Evolutionary conservation across 768 basidiomycete species (phyloP), one percentile per base, ranked within the genome.

Genomic region (Trametes punicea): DNA sequence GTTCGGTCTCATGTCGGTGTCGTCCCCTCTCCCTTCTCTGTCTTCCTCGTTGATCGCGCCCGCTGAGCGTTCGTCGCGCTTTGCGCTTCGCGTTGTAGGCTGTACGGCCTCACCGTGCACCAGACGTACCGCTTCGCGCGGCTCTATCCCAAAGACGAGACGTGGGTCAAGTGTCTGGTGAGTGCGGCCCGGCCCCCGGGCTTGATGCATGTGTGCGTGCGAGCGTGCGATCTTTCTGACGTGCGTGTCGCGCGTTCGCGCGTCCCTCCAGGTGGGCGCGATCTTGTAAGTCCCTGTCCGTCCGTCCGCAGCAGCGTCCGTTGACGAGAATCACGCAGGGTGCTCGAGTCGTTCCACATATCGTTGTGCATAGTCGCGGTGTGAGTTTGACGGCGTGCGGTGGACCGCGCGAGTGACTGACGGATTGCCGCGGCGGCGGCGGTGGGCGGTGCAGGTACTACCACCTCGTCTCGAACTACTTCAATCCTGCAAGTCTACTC

Each of bases 71-170:
- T n/a, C n/a, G n/a, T n/a, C n/a, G n/a, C n/a, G n/a, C n/a, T n/a
- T n/a, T n/a, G n/a, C n/a, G n/a, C n/a, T n/a, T n/a, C n/a, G n/a
- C n/a, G 34, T 21, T 8, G n/a, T 29, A 51, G 50, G 50, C 40
- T 51, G 40, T 51, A 41, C 40, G 50, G 49, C 8, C 49, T 50
- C 27, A 50, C 49, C n/a, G 25, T 50, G 2, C 49, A 50, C 36
- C 49, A 50, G 9, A 39, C 38, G 4, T 40, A 50, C 20, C 49
- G 49, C 6, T 50, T 40, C 26, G 21, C 23, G 8, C 42, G 42
- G 11, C 11, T 44, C 4, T 44, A 44, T 26, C 42, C 18, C 4
- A 18, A 15, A 44, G 42, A 44, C 8, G 25, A 4, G 1, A 1
- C 3, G 4, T 44, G 42, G 42, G 34, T 50, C 15, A 50, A 50